Percentiles rank a stretch among this genome's conserved stretches.
These are phyloP conservation scores for Apiospora aurea DNA, from an alignment of 2,329 filamentous ascomycete genomes.

Conservation along the genomic window DNA sequence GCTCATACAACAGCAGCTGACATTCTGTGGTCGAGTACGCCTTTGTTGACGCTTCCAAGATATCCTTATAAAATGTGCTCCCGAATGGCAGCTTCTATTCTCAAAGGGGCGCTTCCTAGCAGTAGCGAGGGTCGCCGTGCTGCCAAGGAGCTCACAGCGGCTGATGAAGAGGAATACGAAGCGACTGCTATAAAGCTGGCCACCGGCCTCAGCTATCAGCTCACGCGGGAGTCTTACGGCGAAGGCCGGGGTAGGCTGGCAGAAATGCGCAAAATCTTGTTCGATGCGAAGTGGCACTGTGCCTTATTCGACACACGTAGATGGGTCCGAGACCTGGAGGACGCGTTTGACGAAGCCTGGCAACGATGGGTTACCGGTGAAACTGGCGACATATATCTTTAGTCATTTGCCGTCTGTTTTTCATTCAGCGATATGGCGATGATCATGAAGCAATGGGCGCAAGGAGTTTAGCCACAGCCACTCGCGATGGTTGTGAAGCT, in stretches of 20 bases:
- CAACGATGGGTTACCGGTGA: conserved; percentile 83
- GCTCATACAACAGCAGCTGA: conserved; percentile 97
- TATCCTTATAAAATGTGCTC: conserved; percentile 99
- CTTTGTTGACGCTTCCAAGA: conserved; percentile 85
- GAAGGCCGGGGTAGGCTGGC: conserved; percentile 73
- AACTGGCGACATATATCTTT: conserved; percentile 91
- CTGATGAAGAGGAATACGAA: conserved; percentile 85
- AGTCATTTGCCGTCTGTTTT: conserved; percentile 19
- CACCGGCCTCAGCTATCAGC: conserved; percentile 65
- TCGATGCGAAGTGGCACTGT: conserved; percentile 83
- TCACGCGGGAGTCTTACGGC: conserved; percentile 52
- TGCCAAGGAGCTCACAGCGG: conserved; percentile 78
- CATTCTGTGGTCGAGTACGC: conserved; percentile 94
- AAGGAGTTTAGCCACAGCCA: conserved; percentile 6
- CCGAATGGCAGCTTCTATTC: conserved; percentile 94
- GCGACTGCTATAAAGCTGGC: conserved; percentile 74
- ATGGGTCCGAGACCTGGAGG: conserved; percentile 91
- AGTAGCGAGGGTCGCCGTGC: conserved; percentile 70
- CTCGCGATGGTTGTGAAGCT: neutral
- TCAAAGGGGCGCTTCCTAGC: conserved; percentile 86
- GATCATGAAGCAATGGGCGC: conserved; percentile 14
- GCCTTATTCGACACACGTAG: conserved; percentile 89
- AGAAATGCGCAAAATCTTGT: conserved; percentile 82
- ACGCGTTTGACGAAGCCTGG: conserved; percentile 90
- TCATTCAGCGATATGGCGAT: conserved; percentile 7